phyloP scores from a whole-genome alignment of 163 green algal genomes.

The Scenedesmus sp. region DNA sequence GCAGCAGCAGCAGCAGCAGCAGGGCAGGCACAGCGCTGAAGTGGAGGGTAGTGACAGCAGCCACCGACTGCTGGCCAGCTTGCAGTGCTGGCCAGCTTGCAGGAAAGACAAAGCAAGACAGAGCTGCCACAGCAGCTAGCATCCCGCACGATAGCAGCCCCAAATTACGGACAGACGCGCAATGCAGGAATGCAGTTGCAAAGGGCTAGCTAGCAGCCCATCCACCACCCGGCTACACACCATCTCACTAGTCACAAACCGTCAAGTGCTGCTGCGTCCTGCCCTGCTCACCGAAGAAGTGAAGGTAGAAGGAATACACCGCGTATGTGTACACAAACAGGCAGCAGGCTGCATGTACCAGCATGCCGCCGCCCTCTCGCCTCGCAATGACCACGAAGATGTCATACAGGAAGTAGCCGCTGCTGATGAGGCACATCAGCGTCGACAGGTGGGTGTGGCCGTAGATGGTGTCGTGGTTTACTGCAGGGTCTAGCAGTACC shows the following conservation, averaged over 20 bases:
- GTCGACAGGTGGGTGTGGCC: slow-evolving; percentile 42
- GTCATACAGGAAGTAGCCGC: slow-evolving; percentile 64
- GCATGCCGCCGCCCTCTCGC: slow-evolving; percentile 51
- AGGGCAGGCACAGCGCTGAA: too few relatives aligned
- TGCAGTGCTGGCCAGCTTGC: background rate
- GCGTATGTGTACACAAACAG: slow-evolving; percentile 59
- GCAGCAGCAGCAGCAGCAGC: slow-evolving; percentile 15
- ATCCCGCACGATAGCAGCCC: background rate
- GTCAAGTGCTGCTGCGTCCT: background rate
- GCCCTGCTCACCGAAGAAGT: slow-evolving; percentile 53
- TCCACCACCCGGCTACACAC: background rate
- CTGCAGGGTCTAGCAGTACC: slow-evolving; percentile 48
- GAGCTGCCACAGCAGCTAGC: background rate
- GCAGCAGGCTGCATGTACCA: slow-evolving; percentile 55
- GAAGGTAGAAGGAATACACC: slow-evolving; percentile 50
- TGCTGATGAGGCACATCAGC: slow-evolving; percentile 50
- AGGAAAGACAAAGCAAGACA: too few relatives aligned
- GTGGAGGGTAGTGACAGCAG: background rate
- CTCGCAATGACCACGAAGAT: slow-evolving; percentile 32
- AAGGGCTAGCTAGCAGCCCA: background rate
- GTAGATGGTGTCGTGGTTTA: slow-evolving; percentile 51
- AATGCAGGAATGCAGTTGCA: too few relatives aligned
- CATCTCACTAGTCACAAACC: background rate
- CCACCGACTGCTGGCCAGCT: background rate
- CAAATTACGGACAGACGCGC: too few relatives aligned